Base-by-base conservation (phyloP, 257 asterid species). In the Solanum ossicruentum region DNA sequence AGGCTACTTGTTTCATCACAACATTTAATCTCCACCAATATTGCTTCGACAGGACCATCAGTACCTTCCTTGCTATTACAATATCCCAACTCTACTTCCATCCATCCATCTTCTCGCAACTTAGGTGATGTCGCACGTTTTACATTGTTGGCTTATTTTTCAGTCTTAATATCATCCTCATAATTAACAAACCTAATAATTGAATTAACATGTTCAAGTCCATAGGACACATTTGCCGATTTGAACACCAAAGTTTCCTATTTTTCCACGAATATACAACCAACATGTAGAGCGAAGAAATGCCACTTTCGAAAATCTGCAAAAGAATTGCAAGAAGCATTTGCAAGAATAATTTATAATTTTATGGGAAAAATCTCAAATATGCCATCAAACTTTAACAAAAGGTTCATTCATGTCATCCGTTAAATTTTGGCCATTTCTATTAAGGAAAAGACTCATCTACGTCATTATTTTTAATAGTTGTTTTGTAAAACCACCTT, bases 291-390 rank as follows among this genome's bases (percentile, higher is more conserved):
- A 17, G 79, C 57, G 66, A 60, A 93, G 91, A 88, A 85, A 87
- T 6, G 92, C 97, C 85, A 92, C 97, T 86, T 95, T 93, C 0
- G 88, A 36, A 65, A 93, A 93, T 92, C 97, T 93, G 88, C 12
- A 87, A 21, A 65, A 8, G 47, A 10, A 67, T 67, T 8, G 75
- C 47, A 67, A 67, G 49, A 67, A 67, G 43, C 47, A 32, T 32
- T 7, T 67, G 49, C 32, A 7, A 32, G 21, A 49, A 15, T 28
- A 67, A 16, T 28, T 32, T 15, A 16, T 15, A 12, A n/a, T 26
- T 26, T 26, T 26, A 26, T 26, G 28, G 28, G 28, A 26, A 26
- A 26, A 26, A 26, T 26, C 28, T 26, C 28, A 26, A 26, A 26
- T 26, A 26, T 26, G 1, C 28, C 28, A 26, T 26, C 28, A 26